Conservation (phyloP, 1,284 basidiomycete species). For the Hemileia vastatrix region DNA sequence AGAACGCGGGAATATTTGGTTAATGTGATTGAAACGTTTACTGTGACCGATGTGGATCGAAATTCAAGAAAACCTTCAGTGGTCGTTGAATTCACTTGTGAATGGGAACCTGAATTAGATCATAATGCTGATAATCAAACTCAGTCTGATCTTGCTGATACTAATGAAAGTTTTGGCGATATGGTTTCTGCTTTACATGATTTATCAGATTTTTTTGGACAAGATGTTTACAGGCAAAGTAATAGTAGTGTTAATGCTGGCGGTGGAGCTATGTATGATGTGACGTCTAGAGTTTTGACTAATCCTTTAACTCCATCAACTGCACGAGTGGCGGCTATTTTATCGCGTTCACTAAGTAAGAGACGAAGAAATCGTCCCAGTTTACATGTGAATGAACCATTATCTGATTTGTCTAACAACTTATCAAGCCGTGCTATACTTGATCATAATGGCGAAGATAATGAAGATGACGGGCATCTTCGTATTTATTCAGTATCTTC, state of each 20-base stretch:
- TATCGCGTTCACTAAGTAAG: constrained; percentile 21
- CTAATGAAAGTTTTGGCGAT: constrained; percentile 63
- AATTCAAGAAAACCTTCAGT: constrained; percentile 34
- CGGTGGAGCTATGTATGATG: neutral
- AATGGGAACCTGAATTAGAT: constrained; percentile 5
- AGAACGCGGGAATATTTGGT: constrained; percentile 64
- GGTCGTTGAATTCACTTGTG: constrained; percentile 35
- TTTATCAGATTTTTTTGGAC: constrained; percentile 68
- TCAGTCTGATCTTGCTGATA: constrained; percentile 47
- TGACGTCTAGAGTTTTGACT: constrained; percentile 10
- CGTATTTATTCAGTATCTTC: neutral
- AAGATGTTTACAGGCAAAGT: constrained; percentile 4
- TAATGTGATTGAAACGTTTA: constrained; percentile 71
- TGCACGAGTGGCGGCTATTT: constrained; percentile 16
- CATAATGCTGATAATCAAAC: constrained; percentile 23
- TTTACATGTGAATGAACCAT: constrained; percentile 12
- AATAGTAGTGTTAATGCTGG: neutral
- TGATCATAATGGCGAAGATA: neutral
- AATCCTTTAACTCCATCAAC: constrained; percentile 20
- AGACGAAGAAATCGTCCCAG: constrained; percentile 20
- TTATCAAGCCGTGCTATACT: neutral
- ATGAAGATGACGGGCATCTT: neutral
- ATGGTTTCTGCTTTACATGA: constrained; percentile 77
- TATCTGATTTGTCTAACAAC: neutral
- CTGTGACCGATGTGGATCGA: constrained; percentile 50